Base-by-base conservation (phyloP, 2,329 filamentous ascomycete genomes). In the Daldinia eschscholtzii region DNA sequence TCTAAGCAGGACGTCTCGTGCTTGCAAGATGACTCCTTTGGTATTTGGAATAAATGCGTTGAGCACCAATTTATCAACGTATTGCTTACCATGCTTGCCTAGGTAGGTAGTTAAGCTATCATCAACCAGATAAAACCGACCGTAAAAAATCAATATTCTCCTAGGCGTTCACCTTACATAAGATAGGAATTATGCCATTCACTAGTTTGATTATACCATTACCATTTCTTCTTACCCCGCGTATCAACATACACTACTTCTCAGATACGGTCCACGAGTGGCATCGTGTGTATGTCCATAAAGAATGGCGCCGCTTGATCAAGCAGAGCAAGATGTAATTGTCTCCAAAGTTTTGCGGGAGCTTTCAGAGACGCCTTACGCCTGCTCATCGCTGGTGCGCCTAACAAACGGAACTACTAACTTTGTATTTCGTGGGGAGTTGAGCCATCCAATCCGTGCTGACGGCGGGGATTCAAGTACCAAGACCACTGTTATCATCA, bases 361-460 rank as follows among this genome's bases (percentile, higher is more conserved):
- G 23, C 44, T 48, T 48, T 48, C 20, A 48, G 23, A 20, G 23
- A 48, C 41, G 15, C 41, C 12, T 23, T n/a, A 9, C 60, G 37
- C 39, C 55, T 57, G 56, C 56, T 64, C 67, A 15, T 48, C 23
- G 23, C 13, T 48, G 23, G 3, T 26, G 4, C 44, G 65, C 56
- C 44, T 65, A 30, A 26, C n/a, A 28, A 12, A 30, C 5, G 10
- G 33, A 53, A 59, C 18, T 52, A 48, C 44, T 15, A 48, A 48
- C 44, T 48, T 48, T 15, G 44, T 48, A 28, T 48, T 28, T 28
- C 44, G 44, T 48, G 44, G 44, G 12, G 13, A 48, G 23, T 28
- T 48, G 28, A 5, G 6, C 44, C 20, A 28, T 48, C 44, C 44
- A 12, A 48, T 48, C 23, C 44, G 12, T 28, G 44, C 44, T 26